Conservation (phyloP, 495 filamentous ascomycete genomes). For the Pseudomonodictys pantanalensis region DNA sequence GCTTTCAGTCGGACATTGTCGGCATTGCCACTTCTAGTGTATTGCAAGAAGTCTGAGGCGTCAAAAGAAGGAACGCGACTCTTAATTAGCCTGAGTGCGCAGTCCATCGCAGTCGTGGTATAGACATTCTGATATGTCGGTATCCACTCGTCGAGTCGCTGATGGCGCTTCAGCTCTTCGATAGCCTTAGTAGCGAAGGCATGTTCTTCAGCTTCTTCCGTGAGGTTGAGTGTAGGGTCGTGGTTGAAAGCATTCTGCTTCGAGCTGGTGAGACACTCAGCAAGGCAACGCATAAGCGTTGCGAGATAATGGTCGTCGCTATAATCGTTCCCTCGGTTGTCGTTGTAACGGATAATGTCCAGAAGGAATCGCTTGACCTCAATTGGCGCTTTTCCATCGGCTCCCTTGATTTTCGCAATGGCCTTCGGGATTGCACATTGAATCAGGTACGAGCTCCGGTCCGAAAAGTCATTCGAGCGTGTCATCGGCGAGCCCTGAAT, state of each 20-base stretch:
- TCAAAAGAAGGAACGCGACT: constrained; percentile 61
- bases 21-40: constrained; percentile 71
- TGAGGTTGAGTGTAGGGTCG: constrained; percentile 57
- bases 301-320: constrained; percentile 88
- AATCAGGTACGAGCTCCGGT: constrained; percentile 75
- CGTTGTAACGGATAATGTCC: constrained; percentile 86
- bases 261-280: constrained; percentile 58
- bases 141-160: constrained; percentile 91
- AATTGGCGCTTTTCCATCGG: constrained; percentile 70
- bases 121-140: constrained; percentile 89
- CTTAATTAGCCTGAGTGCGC: constrained; percentile 69
- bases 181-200: constrained; percentile 67
- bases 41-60: constrained; percentile 70
- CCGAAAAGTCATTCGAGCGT: constrained; percentile 81
- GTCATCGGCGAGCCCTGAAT: constrained; percentile 69
- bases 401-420: constrained; percentile 74
- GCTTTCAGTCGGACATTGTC: constrained; percentile 79
- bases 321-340: constrained; percentile 82
- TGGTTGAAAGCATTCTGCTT: constrained; percentile 48
- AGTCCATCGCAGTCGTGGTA: constrained; percentile 76
- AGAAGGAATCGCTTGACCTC: constrained; percentile 75
- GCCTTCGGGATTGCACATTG: constrained; percentile 77
- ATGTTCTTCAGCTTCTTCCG: constrained; percentile 43
- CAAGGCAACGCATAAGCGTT: constrained; percentile 72
- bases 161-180: constrained; percentile 83